Evolutionary conservation across 177 flowering plant species (phyloP).

Genomic region (Vitis hybrid): DNA sequence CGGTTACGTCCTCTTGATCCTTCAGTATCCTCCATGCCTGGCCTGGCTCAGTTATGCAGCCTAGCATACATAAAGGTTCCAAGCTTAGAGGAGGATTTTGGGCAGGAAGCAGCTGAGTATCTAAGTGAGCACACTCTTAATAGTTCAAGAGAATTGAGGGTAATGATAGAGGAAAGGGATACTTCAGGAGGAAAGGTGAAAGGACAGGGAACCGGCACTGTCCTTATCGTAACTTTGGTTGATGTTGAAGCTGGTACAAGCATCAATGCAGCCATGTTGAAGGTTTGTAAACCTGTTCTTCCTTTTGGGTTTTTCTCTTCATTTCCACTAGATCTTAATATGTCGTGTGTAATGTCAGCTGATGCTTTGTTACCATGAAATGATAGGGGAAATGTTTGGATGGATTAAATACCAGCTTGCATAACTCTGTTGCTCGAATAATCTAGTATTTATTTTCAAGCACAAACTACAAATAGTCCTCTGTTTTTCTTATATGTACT

Average conservation of each 20-base stretch:
- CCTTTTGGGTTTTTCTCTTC: neutral
- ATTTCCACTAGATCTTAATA: too few species aligned
- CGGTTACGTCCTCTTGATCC: conserved; percentile 76
- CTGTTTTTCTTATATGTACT: too few species aligned
- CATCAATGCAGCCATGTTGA: conserved; percentile 78
- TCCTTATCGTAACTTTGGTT: conserved; percentile 65
- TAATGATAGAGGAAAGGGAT: conserved; percentile 82
- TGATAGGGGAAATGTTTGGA: too few species aligned
- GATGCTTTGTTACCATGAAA: neutral
- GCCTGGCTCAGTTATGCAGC: conserved; percentile 88
- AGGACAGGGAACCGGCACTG: conserved; percentile 93
- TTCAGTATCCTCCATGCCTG: conserved; percentile 70
- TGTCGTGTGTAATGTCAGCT: too few species aligned
- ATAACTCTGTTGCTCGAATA: neutral
- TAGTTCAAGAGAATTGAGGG: conserved; percentile 65
- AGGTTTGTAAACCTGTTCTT: conserved; percentile 42
- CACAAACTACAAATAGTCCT: too few species aligned
- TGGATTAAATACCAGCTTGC: too few species aligned
- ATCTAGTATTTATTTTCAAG: neutral
- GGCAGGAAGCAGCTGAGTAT: conserved; percentile 82
- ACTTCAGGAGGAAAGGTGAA: conserved; percentile 85
- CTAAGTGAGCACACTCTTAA: conserved; percentile 56
- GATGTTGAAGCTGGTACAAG: conserved; percentile 69
- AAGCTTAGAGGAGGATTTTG: conserved; percentile 75
- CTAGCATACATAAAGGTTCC: conserved; percentile 92